Base-by-base conservation (phyloP, 495 filamentous ascomycete genomes). In the Cercophora samala region DNA sequence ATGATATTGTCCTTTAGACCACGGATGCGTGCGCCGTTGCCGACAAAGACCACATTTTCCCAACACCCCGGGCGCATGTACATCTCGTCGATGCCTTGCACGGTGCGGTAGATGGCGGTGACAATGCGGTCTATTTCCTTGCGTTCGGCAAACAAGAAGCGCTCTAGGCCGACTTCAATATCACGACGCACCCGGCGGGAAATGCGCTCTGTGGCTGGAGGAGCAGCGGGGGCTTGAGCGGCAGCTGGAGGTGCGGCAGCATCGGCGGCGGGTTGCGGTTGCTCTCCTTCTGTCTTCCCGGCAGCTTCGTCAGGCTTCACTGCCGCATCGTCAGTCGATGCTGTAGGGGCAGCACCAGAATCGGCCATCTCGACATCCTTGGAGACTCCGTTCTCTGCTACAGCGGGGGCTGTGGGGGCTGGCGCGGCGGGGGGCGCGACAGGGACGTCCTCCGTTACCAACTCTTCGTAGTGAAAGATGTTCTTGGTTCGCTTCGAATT, bases 1-100 rank as follows among this genome's bases (percentile, higher is more conserved):
- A 97, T 76, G 52, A 99, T 84, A 60, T 95, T 90, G 62, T 97
- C 93, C 72, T 91, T 94, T 77, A 98, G 70, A 80, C 93, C 94
- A 80, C 88, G 86, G 59, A 97, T 84, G 71, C 87, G 91, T 56
- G 90, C 88, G 51, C 95, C 95, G 68, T 93, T 94, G 65, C 95
- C 95, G 58, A 96, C 87, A 58, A 99, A 88, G 66, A 96, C 86
- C 52, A 99, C 72, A 64, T 86, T 89, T 73, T 97, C 93, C 95
- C 95, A 99, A 18, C 96, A 88, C 46, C 91, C 87, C 37, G 88
- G 87, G 18, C 95, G 87, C 77, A 90, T 91, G 62, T 88, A 88
- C 26, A 89, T 85, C 58, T 96, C 91, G 6, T 89, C 88, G 53
- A 96, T 90, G 23, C 86, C 82, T 62, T 91, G 86, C 60, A 99